A percentile compares a stretch with the other conserved stretches of the same genome.
Conservation (phyloP, 2,329 filamentous ascomycete species). For the Pleomassaria siparia region DNA sequence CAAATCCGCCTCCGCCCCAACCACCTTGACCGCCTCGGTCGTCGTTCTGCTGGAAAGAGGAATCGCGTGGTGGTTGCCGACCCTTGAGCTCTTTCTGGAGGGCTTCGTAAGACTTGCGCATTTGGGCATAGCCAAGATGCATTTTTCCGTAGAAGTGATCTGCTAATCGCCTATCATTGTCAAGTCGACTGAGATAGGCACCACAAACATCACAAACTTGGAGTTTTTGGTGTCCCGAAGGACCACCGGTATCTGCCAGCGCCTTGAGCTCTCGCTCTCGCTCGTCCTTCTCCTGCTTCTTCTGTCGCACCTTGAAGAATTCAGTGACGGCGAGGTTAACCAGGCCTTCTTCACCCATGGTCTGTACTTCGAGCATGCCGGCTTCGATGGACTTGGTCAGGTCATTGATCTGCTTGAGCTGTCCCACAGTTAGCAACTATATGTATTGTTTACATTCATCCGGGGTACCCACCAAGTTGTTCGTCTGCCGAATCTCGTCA, state of each 20-base stretch:
- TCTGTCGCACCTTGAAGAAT: slow-evolving; percentile 79
- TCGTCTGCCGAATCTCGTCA: slow-evolving; percentile 95
- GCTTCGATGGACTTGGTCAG: slow-evolving; percentile 75
- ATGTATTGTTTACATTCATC: no score
- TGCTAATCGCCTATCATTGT: slow-evolving; percentile 90
- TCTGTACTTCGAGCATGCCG: slow-evolving; percentile 81
- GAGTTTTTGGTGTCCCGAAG: slow-evolving; percentile 93
- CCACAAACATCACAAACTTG: slow-evolving; percentile 99
- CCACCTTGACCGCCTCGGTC: slow-evolving; percentile 24
- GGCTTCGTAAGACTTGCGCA: slow-evolving; percentile 90
- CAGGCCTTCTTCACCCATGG: slow-evolving; percentile 78
- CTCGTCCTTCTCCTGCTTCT: slow-evolving; percentile 78
- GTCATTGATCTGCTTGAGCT: slow-evolving; percentile 83
- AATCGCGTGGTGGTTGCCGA: slow-evolving; percentile 58
- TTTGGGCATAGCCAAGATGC: slow-evolving; percentile 96
- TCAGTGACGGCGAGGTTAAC: slow-evolving; percentile 84
- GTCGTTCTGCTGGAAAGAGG: slow-evolving; percentile 20
- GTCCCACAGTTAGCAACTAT: slow-evolving; percentile 15
- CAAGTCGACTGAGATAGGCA: slow-evolving; percentile 85
- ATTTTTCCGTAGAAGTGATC: slow-evolving; percentile 99
- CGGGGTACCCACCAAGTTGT: slow-evolving; percentile 63
- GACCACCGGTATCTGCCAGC: slow-evolving; percentile 87
- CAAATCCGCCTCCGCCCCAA: slow-evolving; percentile 15
- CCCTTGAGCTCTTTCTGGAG: slow-evolving; percentile 85
- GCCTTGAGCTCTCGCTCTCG: slow-evolving; percentile 86